Evolutionary conservation across 257 asterid species (phyloP), one percentile per base, ranked within the genome.

Genomic region (Nicotiana otophora): DNA sequence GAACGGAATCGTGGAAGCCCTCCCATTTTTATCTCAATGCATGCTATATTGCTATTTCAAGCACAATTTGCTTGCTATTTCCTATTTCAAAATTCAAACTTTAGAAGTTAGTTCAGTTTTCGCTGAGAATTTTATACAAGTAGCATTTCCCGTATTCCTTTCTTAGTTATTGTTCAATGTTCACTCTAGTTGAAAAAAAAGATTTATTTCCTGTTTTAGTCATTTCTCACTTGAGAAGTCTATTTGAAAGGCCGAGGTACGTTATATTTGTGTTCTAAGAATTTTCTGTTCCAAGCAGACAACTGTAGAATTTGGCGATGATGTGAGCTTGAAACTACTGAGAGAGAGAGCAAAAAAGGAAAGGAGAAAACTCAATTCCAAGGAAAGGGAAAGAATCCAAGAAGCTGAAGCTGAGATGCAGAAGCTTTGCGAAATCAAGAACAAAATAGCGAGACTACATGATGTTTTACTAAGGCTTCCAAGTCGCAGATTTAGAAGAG

Each of bases 381-480:
- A 88, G 86, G 88, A 81, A 34, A 78, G 78, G 86, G 81, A 66
- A 51, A 58, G 36, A 53, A 57, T 51, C 63, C 79, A 39, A 58
- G 88, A 88, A 86, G 97, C 96, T 30, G 97, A 91, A 83, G 83
- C 83, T 4, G 92, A 92, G 84, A 91, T 95, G 97, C 91, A 92
- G 86, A 88, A 89, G 86, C 94, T 95, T n/a, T 92, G 97, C 80
- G 83, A 81, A 85, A 86, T 95, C 81, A 92, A 94, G 92, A 88
- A 86, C 83, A 92, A 86, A 87, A 86, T 94, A 77, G 92, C 89
- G 80, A 87, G 86, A 83, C 84, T 95, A 81, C 94, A 88, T 86
- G 86, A 85, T 77, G 58, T 86, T 67, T 80, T 95, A 42, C 90
- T 16, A 68, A 84, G 89, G 81, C 80, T 91, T 86, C 94, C 92